Conservation (phyloP, 169 alveolate genomes). For the Toxoplasma gondii region DNA sequence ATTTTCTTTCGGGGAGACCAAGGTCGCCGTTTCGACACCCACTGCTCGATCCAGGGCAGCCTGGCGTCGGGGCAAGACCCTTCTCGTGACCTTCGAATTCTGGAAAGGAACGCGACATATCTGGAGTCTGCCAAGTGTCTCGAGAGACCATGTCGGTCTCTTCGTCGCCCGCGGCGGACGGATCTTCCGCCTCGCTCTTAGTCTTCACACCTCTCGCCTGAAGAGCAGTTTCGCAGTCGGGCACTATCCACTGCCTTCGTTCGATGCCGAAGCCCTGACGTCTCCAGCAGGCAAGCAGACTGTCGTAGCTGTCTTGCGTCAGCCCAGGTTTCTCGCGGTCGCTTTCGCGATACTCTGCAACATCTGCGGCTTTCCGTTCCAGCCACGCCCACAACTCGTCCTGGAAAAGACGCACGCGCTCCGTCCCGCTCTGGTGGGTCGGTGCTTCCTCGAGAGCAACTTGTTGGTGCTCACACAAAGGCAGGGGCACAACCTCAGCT, state of each 20-base stretch:
- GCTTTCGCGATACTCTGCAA: conserved; percentile 59
- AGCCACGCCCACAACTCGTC: conserved; percentile 70
- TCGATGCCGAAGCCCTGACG: conserved; percentile 18
- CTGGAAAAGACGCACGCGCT: conserved; percentile 60
- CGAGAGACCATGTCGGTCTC: too few relatives aligned
- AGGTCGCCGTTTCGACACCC: too few relatives aligned
- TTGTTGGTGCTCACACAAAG: conserved; percentile 66
- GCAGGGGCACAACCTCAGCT: conserved; percentile 65
- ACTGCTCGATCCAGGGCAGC: too few relatives aligned
- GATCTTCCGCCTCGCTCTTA: too few relatives aligned
- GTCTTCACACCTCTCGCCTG: too few relatives aligned
- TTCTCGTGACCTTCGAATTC: too few relatives aligned
- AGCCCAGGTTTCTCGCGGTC: conserved; percentile 69
- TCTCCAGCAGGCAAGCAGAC: conserved; percentile 44
- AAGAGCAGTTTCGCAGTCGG: neutral
- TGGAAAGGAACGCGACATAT: too few relatives aligned
- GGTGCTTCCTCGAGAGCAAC: conserved; percentile 67
- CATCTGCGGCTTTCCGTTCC: conserved; percentile 34
- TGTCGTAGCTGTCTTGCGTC: conserved; percentile 31
- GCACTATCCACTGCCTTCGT: conserved; percentile 43
- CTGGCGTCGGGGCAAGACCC: too few relatives aligned
- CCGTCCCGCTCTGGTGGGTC: conserved; percentile 74
- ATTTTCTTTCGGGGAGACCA: neutral
- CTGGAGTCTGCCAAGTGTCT: too few relatives aligned
- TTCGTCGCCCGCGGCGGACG: too few relatives aligned